These are phyloP conservation scores for Keithomyces neogunnii DNA, from an alignment of 2,329 filamentous ascomycete genomes.

Conservation along the genomic window DNA sequence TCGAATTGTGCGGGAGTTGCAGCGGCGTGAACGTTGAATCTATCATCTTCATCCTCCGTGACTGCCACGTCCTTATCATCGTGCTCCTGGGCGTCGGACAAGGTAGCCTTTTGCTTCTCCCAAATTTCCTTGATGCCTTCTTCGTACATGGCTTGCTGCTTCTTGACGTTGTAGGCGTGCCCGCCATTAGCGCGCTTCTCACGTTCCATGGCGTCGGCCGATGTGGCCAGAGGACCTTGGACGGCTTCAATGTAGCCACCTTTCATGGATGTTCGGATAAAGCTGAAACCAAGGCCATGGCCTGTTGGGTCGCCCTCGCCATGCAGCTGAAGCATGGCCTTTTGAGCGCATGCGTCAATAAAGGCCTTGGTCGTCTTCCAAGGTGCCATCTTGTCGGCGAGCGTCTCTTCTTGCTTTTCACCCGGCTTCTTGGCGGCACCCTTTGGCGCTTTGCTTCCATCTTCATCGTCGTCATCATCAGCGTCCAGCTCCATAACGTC, in stretches of 20 bases:
- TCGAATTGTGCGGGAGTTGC: constrained; percentile 61
- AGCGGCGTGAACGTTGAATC: constrained; percentile 64
- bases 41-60: constrained; percentile 54
- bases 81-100: constrained; percentile 64
- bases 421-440: constrained; percentile 29
- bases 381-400: constrained; percentile 83
- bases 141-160: constrained; percentile 87
- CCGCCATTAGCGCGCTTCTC: constrained; percentile 85
- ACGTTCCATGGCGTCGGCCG: constrained; percentile 78
- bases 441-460: constrained; percentile 29
- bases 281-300: constrained; percentile 88
- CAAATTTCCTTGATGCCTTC: constrained; percentile 87
- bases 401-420: constrained; percentile 55
- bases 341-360: constrained; percentile 83
- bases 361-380: constrained; percentile 98
- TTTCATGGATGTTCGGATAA: constrained; percentile 98
- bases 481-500: constrained; percentile 59
- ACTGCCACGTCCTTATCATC: constrained; percentile 52
- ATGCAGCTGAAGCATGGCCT: constrained; percentile 93
- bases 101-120: constrained; percentile 74
- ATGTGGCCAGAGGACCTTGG: constrained; percentile 54
- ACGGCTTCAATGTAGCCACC: constrained; percentile 85
- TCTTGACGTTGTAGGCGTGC: constrained; percentile 95
- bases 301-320: constrained; percentile 93
- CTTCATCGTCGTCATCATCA: constrained; percentile 39